Percentiles rank a stretch among this genome's conserved stretches.
Conservation (phyloP, 1,139 yeast genomes). For the Geotrichum aggregatum region DNA sequence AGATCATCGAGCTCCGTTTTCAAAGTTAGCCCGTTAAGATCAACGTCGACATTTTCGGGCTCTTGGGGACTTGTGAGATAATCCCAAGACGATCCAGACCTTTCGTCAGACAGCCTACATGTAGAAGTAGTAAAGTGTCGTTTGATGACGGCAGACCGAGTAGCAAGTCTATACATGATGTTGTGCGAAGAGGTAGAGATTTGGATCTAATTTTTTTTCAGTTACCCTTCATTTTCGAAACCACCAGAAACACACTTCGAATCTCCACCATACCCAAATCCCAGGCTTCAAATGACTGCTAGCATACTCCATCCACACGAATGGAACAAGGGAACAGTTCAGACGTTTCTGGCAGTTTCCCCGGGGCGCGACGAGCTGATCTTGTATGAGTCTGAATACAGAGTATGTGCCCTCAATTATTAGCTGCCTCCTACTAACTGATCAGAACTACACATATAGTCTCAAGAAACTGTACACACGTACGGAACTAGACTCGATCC, state of each 20-base stretch:
- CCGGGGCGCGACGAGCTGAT: conserved; percentile 68
- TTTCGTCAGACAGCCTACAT: neutral
- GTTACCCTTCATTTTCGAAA: conserved; percentile 1
- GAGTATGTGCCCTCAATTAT: conserved; percentile 15
- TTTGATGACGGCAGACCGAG: neutral
- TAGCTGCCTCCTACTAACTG: neutral
- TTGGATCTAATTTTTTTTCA: neutral
- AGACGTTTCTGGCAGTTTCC: conserved; percentile 58
- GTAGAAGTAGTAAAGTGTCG: neutral
- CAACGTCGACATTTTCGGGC: neutral
- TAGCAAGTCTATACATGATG: conserved; percentile 1
- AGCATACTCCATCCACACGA: conserved; percentile 53
- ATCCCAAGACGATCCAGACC: conserved; percentile 4
- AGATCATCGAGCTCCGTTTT: conserved; percentile 15
- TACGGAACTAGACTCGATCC: conserved; percentile 67
- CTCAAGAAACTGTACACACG: conserved; percentile 39
- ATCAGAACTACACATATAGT: conserved; percentile 22
- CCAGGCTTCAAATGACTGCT: conserved; percentile 44
- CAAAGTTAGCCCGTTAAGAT: neutral
- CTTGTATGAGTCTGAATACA: conserved; percentile 50
- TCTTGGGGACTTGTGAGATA: neutral
- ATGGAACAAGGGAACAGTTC: conserved; percentile 56
- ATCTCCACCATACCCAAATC: neutral
- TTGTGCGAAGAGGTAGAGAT: neutral
- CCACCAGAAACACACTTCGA: neutral